These are phyloP conservation scores for Calonectria crousiana DNA, from an alignment of 2,329 filamentous ascomycete species.

Conservation along the genomic window DNA sequence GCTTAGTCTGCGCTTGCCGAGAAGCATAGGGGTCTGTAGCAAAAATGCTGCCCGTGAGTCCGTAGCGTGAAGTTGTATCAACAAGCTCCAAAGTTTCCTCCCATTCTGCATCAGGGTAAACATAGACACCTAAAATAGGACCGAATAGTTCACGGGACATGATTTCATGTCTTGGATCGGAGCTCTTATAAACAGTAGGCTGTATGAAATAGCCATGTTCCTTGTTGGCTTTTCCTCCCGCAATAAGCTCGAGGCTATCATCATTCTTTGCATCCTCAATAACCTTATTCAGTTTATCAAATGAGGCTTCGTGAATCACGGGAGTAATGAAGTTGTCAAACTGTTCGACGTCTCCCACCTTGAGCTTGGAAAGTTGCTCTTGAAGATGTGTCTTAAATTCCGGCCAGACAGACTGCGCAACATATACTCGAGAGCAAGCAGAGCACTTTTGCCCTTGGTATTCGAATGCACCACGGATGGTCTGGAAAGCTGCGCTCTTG, in stretches of 20 bases:
- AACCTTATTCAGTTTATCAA: neutral
- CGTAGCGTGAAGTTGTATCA: neutral
- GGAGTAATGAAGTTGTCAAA: neutral
- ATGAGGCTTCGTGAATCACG: neutral
- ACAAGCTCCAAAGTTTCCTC: neutral
- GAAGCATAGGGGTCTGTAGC: neutral
- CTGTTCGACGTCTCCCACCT: neutral
- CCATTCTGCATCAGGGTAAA: neutral
- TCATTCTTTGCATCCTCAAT: neutral
- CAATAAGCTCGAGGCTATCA: neutral
- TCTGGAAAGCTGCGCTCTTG: constrained; percentile 81
- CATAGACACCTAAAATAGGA: neutral
- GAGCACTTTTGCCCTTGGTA: constrained; percentile 93
- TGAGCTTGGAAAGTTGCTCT: neutral
- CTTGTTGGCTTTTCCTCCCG: neutral
- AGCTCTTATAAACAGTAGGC: neutral
- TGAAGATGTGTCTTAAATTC: neutral
- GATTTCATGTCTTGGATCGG: neutral
- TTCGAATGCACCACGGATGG: constrained; percentile 87
- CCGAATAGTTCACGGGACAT: neutral
- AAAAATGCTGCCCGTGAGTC: neutral
- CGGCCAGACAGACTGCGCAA: neutral
- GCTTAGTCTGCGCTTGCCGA: neutral
- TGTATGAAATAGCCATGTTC: neutral
- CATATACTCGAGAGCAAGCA: constrained; percentile 81